Base-by-base conservation (phyloP, 2,329 filamentous ascomycete species). In the Eutypa lata region DNA sequence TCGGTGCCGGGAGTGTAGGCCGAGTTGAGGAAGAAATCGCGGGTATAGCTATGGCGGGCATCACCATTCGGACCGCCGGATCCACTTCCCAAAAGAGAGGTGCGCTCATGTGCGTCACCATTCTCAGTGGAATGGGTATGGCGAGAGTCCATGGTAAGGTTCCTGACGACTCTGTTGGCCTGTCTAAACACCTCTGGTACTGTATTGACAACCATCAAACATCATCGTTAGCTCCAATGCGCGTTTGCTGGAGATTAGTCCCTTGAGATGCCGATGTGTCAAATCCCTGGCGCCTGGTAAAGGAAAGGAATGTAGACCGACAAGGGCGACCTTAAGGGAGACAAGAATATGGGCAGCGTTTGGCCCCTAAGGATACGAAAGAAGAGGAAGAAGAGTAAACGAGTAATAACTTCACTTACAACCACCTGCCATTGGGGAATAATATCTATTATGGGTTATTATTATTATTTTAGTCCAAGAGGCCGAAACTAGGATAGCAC, bases 1-100 rank as follows among this genome's bases (percentile, higher is more conserved):
- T 83, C 70, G 51, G 71, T 71, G 47, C 82, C 82, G 1, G 81
- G 81, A 1, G 79, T 84, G 54, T 73, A 67, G 22, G 70, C 72
- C 46, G 68, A 64, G 57, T 81, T 73, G 61, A 82, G 73, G 57
- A 85, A 73, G 64, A 84, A 79, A 13, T 68, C 60, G 56, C 61
- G 63, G 18, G 67, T 61, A 48, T 62, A 62, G 58, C 62, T 60
- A 45, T 64, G 63, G 16, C 59, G 62, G 47, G 56, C 60, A 53
- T 60, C 62, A 45, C 68, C 66, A 52, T 58, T 57, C 43, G 48
- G 51, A 4, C 24, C 18, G 31, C 18, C 42, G 24, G 28, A 42
- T n/a, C 51, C 55, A 47, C 54, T 52, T 28, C 57, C 57, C 46
- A 68, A 24, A 26, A 69, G 56, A 53, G 64, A 48, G 40, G 64